These are phyloP conservation scores for Pseudotulostoma volvatum DNA, from an alignment of 495 filamentous ascomycete genomes.

Conservation along the genomic window DNA sequence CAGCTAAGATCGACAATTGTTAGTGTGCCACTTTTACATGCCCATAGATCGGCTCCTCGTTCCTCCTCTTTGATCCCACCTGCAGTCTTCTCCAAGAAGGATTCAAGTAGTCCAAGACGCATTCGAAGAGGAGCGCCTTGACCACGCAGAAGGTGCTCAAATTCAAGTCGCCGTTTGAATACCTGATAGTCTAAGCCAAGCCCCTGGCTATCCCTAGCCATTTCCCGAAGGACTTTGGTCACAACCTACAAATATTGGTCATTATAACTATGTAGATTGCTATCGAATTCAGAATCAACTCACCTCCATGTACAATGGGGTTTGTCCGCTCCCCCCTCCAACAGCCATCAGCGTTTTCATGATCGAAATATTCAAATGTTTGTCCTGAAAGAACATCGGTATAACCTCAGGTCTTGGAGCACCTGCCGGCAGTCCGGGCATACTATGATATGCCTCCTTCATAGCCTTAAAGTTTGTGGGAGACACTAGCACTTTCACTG, in stretches of 20 bases:
- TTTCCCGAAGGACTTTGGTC: conserved; percentile 28
- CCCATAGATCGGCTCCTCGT: conserved; percentile 10
- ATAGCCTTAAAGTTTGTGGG: conserved; percentile 40
- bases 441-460: conserved; percentile 15
- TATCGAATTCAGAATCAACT: no score
- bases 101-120: conserved; percentile 16
- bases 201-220: conserved; percentile 40
- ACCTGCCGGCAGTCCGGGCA: no score
- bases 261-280: no score
- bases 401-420: conserved; percentile 33
- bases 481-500: conserved; percentile 46
- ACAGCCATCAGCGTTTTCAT: conserved; percentile 58
- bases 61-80: background rate
- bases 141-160: conserved; percentile 4
- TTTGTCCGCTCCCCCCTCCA: conserved; percentile 20
- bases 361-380: conserved; percentile 42
- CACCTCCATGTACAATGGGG: conserved; percentile 50
- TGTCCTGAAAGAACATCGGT: conserved; percentile 38
- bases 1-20: conserved; percentile 65
- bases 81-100: conserved; percentile 10
- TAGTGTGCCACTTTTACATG: conserved; percentile 28
- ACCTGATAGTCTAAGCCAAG: conserved; percentile 5
- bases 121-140: conserved; percentile 13
- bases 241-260: no score
- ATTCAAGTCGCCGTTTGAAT: background rate